Percentiles rank a stretch among this genome's conserved stretches.
Evolutionary conservation across 176 grass and related monocot species (phyloP).

Genomic region (Carex kokanica): DNA sequence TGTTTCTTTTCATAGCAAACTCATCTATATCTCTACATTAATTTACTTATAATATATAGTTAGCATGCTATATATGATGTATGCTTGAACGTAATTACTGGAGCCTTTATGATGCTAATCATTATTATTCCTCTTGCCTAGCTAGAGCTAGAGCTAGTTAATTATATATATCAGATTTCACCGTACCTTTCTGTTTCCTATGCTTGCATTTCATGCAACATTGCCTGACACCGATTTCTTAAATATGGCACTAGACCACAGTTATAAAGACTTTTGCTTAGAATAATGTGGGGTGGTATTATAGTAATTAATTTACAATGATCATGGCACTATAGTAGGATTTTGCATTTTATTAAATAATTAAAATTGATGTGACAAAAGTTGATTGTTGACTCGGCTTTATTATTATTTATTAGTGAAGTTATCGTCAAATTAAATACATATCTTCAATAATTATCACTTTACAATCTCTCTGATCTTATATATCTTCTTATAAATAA

Average conservation of each 20-base stretch:
- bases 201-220: neutral
- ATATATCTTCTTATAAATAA: too few species aligned
- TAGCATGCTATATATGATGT: constrained; percentile 8
- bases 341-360: constrained; percentile 1
- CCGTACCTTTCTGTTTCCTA: constrained; percentile 24
- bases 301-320: constrained; percentile 5
- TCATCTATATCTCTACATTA: neutral
- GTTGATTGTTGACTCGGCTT: neutral
- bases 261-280: neutral
- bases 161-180: constrained; percentile 23
- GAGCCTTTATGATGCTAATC: constrained; percentile 11
- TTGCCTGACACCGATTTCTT: constrained; percentile 7
- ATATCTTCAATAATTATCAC: neutral
- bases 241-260: neutral
- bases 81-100: neutral
- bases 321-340: neutral
- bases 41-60: neutral
- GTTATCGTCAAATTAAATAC: neutral
- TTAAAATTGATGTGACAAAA: neutral
- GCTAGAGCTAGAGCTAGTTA: constrained; percentile 22
- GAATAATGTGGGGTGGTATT: neutral
- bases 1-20: neutral
- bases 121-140: constrained; percentile 31
- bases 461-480: neutral
- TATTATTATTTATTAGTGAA: neutral